Evolutionary conservation across 805 yeast species (phyloP), one percentile per base, ranked within the genome.

Genomic region (Teunomyces aglyptinius): DNA sequence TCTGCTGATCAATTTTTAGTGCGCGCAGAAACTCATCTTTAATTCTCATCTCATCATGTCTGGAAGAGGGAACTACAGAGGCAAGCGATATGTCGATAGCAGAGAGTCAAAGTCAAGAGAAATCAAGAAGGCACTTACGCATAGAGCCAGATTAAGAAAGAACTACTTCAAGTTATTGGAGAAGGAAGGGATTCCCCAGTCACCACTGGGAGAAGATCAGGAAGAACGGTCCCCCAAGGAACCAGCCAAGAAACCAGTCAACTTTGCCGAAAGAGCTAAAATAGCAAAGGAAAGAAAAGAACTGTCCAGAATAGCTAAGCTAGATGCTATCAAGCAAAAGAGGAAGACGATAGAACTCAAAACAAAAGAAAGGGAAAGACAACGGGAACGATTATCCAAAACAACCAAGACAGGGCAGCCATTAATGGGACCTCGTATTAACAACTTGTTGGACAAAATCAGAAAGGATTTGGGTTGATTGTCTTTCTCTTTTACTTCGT

Each of bases 361-460:
- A 71, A 36, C 66, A 58, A 55, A 61, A 63, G 58, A 80, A 70
- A 49, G 73, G 64, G 58, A 70, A 58, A 35, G 68, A 70, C 58
- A 67, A 77, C 56, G 77, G 70, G 60, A 68, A 56, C 55, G 59
- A 20, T 49, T 72, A 3, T 49, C 65, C 6, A 73, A 77, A 48
- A 82, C 72, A 50, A 91, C 96, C 1, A 73, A 74, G 56, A 60
- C 70, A 3, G 98, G 98, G 0, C 98, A 91, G 63, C 97, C 97
- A 2, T 66, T 80, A 38, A 88, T 91, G 92, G 96, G 89, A 0
- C 95, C 96, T 12, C 80, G 95, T 64, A 88, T 91, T 48, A 84
- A 81, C 46, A 80, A 82, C 55, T 70, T 91, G 38, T 72, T 91
- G 41, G 94, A 86, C 45, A 88, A 89, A 64, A 87, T 91, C 50